These are phyloP conservation scores for Dioscorea alata DNA, from an alignment of 106 monocot genomes.

Conservation along the genomic window DNA sequence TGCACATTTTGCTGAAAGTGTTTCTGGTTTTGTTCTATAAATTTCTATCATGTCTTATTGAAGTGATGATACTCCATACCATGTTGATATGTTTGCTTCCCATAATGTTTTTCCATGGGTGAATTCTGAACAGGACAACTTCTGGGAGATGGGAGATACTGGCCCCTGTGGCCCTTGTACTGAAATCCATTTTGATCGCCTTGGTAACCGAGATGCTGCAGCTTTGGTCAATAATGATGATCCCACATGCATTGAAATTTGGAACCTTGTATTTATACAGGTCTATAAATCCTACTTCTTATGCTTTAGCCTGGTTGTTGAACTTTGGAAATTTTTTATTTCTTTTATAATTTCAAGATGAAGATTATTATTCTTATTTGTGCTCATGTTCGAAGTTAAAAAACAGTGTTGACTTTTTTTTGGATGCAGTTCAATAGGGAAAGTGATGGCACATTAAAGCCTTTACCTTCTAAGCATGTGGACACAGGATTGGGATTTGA, in stretches of 20 bases:
- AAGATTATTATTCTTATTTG: not conserved
- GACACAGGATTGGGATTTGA: conserved; percentile 97
- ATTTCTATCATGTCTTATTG: too few relatives aligned
- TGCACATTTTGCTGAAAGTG: too few relatives aligned
- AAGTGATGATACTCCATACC: too few relatives aligned
- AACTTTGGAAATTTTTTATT: too few relatives aligned
- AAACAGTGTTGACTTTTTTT: not conserved
- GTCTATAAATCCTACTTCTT: conserved; percentile 15
- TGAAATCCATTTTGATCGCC: conserved; percentile 93
- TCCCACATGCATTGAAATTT: conserved; percentile 96
- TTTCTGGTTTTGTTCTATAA: too few relatives aligned
- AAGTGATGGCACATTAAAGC: conserved; percentile 68
- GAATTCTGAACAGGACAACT: conserved; percentile 68
- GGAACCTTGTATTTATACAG: conserved; percentile 99
- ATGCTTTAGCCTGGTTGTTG: not conserved
- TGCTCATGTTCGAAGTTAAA: not conserved
- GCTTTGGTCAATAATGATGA: conserved; percentile 95
- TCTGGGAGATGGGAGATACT: conserved; percentile 99
- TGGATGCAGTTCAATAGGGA: conserved; percentile 91
- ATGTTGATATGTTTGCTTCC: not conserved
- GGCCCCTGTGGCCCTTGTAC: conserved; percentile 98
- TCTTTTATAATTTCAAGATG: too few relatives aligned
- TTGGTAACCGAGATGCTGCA: conserved; percentile 87
- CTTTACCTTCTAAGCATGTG: conserved; percentile 85
- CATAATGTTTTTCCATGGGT: not conserved